These are phyloP conservation scores for Aspergillus homomorphus DNA, from an alignment of 495 filamentous ascomycete genomes.

Conservation along the genomic window DNA sequence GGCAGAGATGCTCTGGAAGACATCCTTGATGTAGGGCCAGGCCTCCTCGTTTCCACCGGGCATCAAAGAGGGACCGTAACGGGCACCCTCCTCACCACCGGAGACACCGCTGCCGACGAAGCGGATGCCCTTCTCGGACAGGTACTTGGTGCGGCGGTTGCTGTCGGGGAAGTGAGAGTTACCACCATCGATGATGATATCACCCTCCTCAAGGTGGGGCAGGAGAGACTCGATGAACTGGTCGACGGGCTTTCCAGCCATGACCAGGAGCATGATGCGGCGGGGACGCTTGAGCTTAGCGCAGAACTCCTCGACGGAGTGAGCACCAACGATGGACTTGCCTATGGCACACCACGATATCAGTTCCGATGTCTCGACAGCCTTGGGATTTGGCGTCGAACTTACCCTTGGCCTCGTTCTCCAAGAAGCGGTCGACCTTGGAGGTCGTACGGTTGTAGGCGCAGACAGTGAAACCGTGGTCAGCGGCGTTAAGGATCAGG, in stretches of 20 bases:
- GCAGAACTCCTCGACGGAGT: conserved; percentile 91
- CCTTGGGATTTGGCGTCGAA: neutral
- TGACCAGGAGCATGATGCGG: conserved; percentile 95
- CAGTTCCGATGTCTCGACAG: too few species aligned
- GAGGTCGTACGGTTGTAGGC: conserved; percentile 97
- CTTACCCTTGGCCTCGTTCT: conserved; percentile 86
- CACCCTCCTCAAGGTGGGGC: conserved; percentile 81
- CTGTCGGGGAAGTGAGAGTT: conserved; percentile 99
- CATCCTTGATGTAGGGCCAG: conserved; percentile 98
- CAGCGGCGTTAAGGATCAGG: conserved; percentile 96
- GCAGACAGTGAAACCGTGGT: conserved; percentile 92
- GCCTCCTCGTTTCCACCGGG: conserved; percentile 97
- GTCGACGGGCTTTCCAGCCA: conserved; percentile 96
- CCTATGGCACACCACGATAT: conserved; percentile 42
- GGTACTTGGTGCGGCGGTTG: conserved; percentile 90
- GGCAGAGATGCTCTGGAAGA: conserved; percentile 95
- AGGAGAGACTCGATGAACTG: conserved; percentile 97
- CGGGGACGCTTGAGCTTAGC: conserved; percentile 94
- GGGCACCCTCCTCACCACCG: conserved; percentile 98
- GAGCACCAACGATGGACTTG: conserved; percentile 88
- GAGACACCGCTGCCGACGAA: conserved; percentile 98
- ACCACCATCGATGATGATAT: conserved; percentile 99
- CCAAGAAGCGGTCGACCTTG: conserved; percentile 95
- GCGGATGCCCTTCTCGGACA: conserved; percentile 80
- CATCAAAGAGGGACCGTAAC: conserved; percentile 96